A percentile compares a stretch with the other conserved stretches of the same genome.
These are phyloP conservation scores for Capronia epimyces DNA, from an alignment of 2,329 filamentous ascomycete species.

Conservation along the genomic window DNA sequence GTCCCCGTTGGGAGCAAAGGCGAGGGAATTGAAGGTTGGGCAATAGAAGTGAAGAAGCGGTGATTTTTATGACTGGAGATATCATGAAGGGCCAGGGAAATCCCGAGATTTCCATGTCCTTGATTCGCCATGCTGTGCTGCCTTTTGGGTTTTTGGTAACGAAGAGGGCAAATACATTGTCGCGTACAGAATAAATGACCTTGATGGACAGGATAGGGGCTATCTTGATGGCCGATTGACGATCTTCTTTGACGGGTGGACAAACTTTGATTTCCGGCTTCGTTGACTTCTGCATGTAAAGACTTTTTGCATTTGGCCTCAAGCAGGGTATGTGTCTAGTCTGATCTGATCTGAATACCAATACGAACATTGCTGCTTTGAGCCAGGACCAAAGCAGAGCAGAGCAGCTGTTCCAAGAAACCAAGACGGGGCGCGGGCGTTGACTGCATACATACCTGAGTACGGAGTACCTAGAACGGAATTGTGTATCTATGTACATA, in stretches of 20 bases:
- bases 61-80: slow-evolving; percentile 37
- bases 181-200: slow-evolving; percentile 16
- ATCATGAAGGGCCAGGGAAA: background rate
- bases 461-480: too few species aligned
- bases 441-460: too few species aligned
- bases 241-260: background rate
- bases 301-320: too few species aligned
- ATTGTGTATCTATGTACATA: too few species aligned
- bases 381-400: too few species aligned
- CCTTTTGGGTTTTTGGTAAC: slow-evolving; percentile 5
- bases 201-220: background rate
- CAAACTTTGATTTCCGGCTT: too few species aligned
- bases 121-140: background rate
- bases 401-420: too few species aligned
- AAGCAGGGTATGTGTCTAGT: too few species aligned
- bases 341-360: too few species aligned
- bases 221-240: background rate
- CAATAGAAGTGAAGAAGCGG: slow-evolving; percentile 78
- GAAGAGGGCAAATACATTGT: slow-evolving; percentile 12
- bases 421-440: too few species aligned
- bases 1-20: slow-evolving; percentile 75
- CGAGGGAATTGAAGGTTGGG: slow-evolving; percentile 92
- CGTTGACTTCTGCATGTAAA: too few species aligned
- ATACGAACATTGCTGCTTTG: too few species aligned
- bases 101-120: background rate